Conservation (phyloP, 202 grass and related monocot genomes). For the Panicum hallii region DNA sequence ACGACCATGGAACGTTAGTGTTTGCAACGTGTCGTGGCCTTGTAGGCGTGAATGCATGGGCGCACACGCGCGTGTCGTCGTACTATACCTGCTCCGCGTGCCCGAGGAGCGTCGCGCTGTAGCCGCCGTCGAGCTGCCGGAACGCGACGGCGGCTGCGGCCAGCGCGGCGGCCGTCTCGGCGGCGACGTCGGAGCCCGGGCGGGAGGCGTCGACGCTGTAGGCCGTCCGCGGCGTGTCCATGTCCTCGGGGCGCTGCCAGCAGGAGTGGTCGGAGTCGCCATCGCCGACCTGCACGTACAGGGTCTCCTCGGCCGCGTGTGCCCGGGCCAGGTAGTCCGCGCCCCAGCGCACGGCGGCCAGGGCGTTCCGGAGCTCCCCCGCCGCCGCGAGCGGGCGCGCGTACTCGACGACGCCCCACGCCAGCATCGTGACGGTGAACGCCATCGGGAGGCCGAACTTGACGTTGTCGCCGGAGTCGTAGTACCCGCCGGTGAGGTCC, state of each 20-base stretch:
- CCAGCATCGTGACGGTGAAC: constrained; percentile 63
- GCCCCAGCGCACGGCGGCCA: constrained; percentile 80
- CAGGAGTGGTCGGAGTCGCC: constrained; percentile 81
- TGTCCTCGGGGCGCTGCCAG: constrained; percentile 92
- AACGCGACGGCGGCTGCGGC: constrained; percentile 66
- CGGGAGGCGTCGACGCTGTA: constrained; percentile 56
- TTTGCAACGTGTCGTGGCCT: background rate
- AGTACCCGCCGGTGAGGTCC: constrained; percentile 89
- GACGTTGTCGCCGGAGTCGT: constrained; percentile 89
- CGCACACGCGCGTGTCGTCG: too few relatives aligned
- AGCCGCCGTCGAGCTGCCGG: constrained; percentile 38
- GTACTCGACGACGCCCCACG: constrained; percentile 71
- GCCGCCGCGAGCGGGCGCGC: constrained; percentile 39
- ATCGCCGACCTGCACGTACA: constrained; percentile 75
- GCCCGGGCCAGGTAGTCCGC: constrained; percentile 86
- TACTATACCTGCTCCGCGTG: constrained; percentile 70
- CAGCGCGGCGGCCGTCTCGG: constrained; percentile 72
- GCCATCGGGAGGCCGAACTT: constrained; percentile 90
- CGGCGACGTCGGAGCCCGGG: constrained; percentile 72
- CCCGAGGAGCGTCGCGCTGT: constrained; percentile 51
- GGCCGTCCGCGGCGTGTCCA: constrained; percentile 64
- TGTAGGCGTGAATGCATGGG: background rate
- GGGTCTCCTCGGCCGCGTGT: constrained; percentile 43
- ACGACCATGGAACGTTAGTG: background rate
- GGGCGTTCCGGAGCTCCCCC: constrained; percentile 59